Conservation (phyloP, 768 basidiomycete species). For the Auriculariales sp. region DNA sequence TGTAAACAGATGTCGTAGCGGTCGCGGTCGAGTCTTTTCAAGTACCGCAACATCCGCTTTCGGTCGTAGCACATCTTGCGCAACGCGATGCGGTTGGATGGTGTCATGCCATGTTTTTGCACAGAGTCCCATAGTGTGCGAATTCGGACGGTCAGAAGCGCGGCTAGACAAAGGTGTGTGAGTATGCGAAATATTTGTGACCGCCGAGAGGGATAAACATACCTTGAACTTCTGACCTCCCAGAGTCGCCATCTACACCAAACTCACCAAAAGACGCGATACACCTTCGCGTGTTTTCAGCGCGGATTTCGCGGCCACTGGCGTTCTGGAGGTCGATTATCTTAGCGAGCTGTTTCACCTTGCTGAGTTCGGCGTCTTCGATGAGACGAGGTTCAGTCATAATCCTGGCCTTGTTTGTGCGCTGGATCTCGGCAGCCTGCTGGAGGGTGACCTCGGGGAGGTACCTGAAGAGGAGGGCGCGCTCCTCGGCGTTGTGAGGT, state of each 20-base stretch:
- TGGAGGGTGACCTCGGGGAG: constrained; percentile 42
- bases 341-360: constrained; percentile 44
- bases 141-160: constrained; percentile 74
- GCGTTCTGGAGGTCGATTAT: constrained; percentile 79
- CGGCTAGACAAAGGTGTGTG: constrained; percentile 34
- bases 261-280: constrained; percentile 63
- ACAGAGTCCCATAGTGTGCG: constrained; percentile 72
- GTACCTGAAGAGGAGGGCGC: constrained; percentile 43
- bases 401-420: constrained; percentile 2
- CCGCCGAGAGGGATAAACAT: constrained; percentile 12
- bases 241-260: constrained; percentile 56
- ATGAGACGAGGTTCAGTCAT: background rate
- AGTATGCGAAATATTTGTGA: background rate
- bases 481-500: constrained; percentile 35
- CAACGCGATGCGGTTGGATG: constrained; percentile 53
- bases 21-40: constrained; percentile 44
- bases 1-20: constrained; percentile 64
- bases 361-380: constrained; percentile 18
- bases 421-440: constrained; percentile 9
- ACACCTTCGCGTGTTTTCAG: constrained; percentile 72
- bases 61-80: constrained; percentile 69
- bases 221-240: constrained; percentile 87
- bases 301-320: constrained; percentile 72
- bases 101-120: constrained; percentile 19
- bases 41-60: constrained; percentile 68